Evolutionary conservation across 2,329 filamentous ascomycete genomes (phyloP).

Genomic region (Calonectria pseudoturangicola): DNA sequence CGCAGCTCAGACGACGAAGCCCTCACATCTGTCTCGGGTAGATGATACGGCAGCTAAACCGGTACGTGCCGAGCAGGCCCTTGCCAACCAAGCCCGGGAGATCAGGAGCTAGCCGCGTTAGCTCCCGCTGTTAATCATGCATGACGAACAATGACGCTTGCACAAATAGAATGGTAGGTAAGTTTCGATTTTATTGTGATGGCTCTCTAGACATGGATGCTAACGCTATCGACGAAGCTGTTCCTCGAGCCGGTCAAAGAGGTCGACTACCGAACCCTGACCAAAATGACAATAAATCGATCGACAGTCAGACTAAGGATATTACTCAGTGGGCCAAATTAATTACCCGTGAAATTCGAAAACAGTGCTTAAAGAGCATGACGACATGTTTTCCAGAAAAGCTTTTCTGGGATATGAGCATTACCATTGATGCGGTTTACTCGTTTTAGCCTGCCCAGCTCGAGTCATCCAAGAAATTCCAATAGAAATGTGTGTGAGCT

Average conservation of each 20-base stretch:
- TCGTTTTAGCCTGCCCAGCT: too few relatives aligned
- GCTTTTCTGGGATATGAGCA: too few relatives aligned
- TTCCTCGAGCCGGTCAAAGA: not conserved
- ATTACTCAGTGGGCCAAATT: too few relatives aligned
- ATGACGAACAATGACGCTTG: not conserved
- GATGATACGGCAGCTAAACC: constrained; percentile 1
- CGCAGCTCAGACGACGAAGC: not conserved
- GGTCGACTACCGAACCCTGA: too few relatives aligned
- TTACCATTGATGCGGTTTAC: too few relatives aligned
- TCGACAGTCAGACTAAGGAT: too few relatives aligned
- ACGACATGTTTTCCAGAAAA: too few relatives aligned
- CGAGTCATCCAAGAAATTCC: too few relatives aligned
- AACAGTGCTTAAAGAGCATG: too few relatives aligned
- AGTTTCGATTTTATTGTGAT: not conserved
- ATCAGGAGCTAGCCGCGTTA: constrained; percentile 7
- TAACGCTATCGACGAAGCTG: not conserved
- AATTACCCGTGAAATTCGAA: too few relatives aligned
- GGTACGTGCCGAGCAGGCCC: not conserved
- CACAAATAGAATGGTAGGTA: not conserved
- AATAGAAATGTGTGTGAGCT: too few relatives aligned
- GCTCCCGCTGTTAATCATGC: constrained; percentile 4
- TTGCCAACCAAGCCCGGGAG: not conserved
- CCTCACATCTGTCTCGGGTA: not conserved
- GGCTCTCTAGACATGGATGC: not conserved
- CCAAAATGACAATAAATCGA: too few relatives aligned